Conservation (phyloP, 345 rosid species). For the Lumnitzera littorea region DNA sequence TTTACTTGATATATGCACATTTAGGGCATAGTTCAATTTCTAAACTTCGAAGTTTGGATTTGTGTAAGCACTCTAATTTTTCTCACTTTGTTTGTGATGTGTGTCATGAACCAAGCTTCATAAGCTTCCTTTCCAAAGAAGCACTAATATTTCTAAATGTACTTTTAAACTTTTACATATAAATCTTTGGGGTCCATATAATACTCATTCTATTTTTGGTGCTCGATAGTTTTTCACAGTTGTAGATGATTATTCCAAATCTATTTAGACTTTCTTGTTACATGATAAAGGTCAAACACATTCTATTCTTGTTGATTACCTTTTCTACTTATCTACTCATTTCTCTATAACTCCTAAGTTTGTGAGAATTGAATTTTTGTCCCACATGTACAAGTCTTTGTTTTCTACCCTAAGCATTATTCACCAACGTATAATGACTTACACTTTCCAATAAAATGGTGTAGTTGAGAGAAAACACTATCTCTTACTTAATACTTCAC, state of each 20-base stretch:
- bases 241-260: neutral
- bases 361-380: too few species aligned
- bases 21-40: too few species aligned
- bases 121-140: neutral
- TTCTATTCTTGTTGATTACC: neutral
- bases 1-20: too few species aligned
- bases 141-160: too few species aligned
- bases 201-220: neutral
- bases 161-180: neutral
- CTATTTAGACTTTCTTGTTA: neutral
- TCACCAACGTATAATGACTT: neutral
- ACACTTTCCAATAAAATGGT: neutral
- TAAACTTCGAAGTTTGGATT: too few species aligned
- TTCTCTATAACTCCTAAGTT: too few species aligned
- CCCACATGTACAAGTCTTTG: too few species aligned
- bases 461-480: neutral
- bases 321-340: too few species aligned
- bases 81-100: neutral
- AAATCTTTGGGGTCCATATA: neutral
- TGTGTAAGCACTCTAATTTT: too few species aligned
- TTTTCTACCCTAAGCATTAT: too few species aligned
- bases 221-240: neutral
- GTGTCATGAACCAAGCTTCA: neutral
- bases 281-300: neutral
- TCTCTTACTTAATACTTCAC: neutral